Evolutionary conservation across 1,139 yeast genomes (phyloP), one percentile per base, ranked within the genome.

Genomic region (Citeromyces siamensis): DNA sequence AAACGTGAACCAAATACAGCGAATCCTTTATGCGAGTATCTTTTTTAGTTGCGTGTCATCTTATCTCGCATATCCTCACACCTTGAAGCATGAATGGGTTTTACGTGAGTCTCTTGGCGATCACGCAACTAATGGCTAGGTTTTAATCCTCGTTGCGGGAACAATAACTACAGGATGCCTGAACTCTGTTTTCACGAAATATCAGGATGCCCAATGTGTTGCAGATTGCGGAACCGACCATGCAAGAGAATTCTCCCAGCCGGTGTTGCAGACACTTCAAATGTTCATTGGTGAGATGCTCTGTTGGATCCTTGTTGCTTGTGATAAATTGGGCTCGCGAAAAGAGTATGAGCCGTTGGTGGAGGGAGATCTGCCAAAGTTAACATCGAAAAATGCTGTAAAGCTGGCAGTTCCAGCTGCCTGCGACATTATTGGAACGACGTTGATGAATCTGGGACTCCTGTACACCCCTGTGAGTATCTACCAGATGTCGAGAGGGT

Each of bases 401-500:
- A 41, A 64, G 5, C 50, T 71, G 36, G 60, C 83, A 0, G 55
- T 79, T 27, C 93, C 94, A 1, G 74, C 93, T 1, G 52, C 69
- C 9, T 79, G 86, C 54, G 94, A 83, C 52, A 65, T 82, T 39
- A 51, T 70, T 35, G 90, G 80, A 3, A 82, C 94, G 2, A 81
- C 93, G 0, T 56, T 82, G 46, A 68, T 82, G 71, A 79, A 81
- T 47, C 55, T 81, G n/a, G 94, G 93, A 1, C 63, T 83, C 43
- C 55, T 81, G 12, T 74, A 75, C 51, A 75, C 77, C 2, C 93
- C 94, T 0, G 94, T 82, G n/a, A 78, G 88, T 2, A 68, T 82
- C 34, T 83, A 80, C 55, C 94, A 83, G 53, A 83, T 83, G 94
- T 75, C 81, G 10, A 64, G 94, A 44, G 94, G 94, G 4, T 71